Evolutionary conservation across 805 yeast species (phyloP).

Genomic region (Tetrapisispora pingtungensis): DNA sequence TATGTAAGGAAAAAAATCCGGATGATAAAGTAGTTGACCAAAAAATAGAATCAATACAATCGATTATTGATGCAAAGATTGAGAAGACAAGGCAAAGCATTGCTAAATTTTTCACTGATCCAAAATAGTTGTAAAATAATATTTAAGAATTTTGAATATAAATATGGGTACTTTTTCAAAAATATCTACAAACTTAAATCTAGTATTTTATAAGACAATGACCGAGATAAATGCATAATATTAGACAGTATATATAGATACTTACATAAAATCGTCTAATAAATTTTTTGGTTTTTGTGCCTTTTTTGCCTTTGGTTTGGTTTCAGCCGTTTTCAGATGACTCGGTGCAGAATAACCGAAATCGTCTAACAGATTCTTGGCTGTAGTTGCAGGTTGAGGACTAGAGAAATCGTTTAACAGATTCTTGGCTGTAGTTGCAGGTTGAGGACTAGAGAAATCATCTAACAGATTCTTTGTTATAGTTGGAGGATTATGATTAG

Average conservation of each 20-base stretch:
- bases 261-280: constrained; percentile 28
- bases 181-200: too few species aligned
- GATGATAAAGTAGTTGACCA: constrained; percentile 39
- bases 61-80: constrained; percentile 34
- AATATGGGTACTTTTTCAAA: too few species aligned
- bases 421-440: constrained; percentile 5
- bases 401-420: constrained; percentile 13
- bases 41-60: constrained; percentile 37
- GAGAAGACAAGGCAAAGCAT: constrained; percentile 43
- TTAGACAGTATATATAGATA: background rate
- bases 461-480: constrained; percentile 14
- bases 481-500: background rate
- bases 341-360: background rate
- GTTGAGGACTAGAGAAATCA: constrained; percentile 6
- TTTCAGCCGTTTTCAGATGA: background rate
- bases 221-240: background rate
- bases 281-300: constrained; percentile 18
- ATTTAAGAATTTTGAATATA: too few species aligned
- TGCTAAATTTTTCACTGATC: constrained; percentile 47
- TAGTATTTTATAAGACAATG: too few species aligned
- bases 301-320: background rate
- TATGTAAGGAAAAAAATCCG: constrained; percentile 37
- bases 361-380: constrained; percentile 5
- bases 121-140: background rate
- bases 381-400: background rate